These are phyloP conservation scores for Helminthosporium solani DNA, from an alignment of 2,329 filamentous ascomycete species.

Conservation along the genomic window DNA sequence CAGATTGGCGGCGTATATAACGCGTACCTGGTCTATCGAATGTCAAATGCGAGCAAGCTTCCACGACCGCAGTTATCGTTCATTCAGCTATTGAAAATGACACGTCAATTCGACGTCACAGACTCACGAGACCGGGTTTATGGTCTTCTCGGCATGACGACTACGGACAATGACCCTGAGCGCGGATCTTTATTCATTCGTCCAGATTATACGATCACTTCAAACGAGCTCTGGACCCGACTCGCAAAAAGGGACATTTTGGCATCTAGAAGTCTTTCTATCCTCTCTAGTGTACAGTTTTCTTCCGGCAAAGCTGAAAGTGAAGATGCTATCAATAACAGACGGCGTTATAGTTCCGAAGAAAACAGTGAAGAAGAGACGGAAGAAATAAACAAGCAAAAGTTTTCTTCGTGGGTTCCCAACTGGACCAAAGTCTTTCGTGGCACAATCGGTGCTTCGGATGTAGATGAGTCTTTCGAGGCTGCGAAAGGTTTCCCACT, in stretches of 20 bases:
- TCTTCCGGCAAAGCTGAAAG: constrained; percentile 3
- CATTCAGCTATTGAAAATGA: constrained; percentile 11
- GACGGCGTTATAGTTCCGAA: not conserved
- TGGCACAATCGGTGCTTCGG: constrained; percentile 9
- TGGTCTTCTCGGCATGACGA: constrained; percentile 8
- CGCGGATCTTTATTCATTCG: not conserved
- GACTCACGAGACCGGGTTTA: constrained; percentile 14
- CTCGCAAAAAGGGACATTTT: constrained; percentile 1
- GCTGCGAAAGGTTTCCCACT: constrained; percentile 8
- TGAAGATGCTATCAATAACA: constrained; percentile 1
- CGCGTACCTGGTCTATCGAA: constrained; percentile 10
- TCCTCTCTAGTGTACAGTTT: constrained; percentile 15
- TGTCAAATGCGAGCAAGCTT: constrained; percentile 5
- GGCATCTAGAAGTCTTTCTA: not conserved
- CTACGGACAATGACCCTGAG: not conserved
- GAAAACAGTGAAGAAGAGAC: not conserved
- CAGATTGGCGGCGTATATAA: constrained; percentile 9
- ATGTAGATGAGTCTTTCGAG: constrained; percentile 3
- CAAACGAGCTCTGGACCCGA: not conserved
- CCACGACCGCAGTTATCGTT: constrained; percentile 2
- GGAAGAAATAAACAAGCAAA: not conserved
- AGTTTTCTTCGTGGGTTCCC: constrained; percentile 2
- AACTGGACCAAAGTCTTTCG: constrained; percentile 6
- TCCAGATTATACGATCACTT: constrained; percentile 12
- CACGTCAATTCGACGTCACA: constrained; percentile 12